phyloP scores from a whole-genome alignment of 768 basidiomycete species.

The Pisolithus orientalis region DNA sequence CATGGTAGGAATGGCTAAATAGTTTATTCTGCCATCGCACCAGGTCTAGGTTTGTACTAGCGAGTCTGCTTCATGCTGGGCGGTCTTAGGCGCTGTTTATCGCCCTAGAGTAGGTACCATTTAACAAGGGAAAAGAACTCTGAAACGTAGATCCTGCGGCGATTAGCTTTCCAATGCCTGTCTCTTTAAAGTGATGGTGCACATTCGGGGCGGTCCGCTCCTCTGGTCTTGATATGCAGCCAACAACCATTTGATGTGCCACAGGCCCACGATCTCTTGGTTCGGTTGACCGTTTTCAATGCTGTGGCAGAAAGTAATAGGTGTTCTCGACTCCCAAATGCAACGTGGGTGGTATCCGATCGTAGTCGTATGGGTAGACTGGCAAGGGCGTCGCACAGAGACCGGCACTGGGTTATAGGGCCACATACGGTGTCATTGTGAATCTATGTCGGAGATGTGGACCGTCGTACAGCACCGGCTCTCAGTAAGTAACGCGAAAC shows the following conservation, averaged over 20 bases:
- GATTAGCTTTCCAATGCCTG: conserved; percentile 1
- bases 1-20: neutral
- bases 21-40: neutral
- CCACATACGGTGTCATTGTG: no score
- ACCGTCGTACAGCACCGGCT: no score
- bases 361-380: no score
- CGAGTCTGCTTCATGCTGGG: neutral
- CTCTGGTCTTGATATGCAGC: neutral
- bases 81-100: neutral
- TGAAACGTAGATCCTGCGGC: conserved; percentile 1
- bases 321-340: no score
- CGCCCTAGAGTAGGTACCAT: neutral
- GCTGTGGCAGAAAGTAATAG: no score
- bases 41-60: neutral
- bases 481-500: no score
- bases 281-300: no score
- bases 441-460: no score
- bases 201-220: neutral
- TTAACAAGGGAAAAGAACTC: neutral
- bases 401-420: neutral
- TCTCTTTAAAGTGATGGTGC: neutral
- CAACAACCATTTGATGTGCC: no score
- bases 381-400: neutral
- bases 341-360: no score
- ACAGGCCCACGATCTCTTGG: no score